These are phyloP conservation scores for Alternaria gaisen DNA, from an alignment of 2,329 filamentous ascomycete species.

Conservation along the genomic window DNA sequence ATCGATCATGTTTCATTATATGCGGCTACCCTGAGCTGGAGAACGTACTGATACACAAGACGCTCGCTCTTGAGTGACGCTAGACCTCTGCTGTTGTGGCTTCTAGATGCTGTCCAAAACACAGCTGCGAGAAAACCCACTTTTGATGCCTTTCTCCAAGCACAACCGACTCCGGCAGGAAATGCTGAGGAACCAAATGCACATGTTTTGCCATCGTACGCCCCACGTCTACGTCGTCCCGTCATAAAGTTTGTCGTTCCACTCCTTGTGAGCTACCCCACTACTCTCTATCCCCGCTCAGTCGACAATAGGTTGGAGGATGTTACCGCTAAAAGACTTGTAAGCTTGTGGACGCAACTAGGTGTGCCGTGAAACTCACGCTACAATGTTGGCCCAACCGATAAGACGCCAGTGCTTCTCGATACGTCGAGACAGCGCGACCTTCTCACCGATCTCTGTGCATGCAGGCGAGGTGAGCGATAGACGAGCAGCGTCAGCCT, in stretches of 20 bases:
- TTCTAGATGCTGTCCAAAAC: conserved; percentile 24
- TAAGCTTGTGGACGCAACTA: conserved; percentile 25
- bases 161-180: conserved; percentile 41
- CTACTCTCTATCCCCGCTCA: conserved; percentile 19
- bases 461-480: conserved; percentile 92
- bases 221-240: conserved; percentile 24
- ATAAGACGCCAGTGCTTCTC: conserved; percentile 90
- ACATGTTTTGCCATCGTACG: conserved; percentile 29
- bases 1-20: conserved; percentile 35
- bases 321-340: conserved; percentile 44
- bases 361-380: conserved; percentile 43
- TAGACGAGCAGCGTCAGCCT: conserved; percentile 96
- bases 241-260: conserved; percentile 24
- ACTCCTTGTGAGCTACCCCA: conserved; percentile 13
- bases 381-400: conserved; percentile 55
- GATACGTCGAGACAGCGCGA: conserved; percentile 93
- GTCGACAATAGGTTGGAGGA: conserved; percentile 48
- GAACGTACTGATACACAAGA: conserved; percentile 26
- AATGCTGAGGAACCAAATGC: conserved; percentile 45
- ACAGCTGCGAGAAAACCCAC: conserved; percentile 25
- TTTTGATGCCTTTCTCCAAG: conserved; percentile 39
- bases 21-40: conserved; percentile 31
- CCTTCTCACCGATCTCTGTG: conserved; percentile 98
- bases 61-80: conserved; percentile 22
- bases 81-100: conserved; percentile 24